Evolutionary conservation across 495 filamentous ascomycete species (phyloP), one percentile per base, ranked within the genome.

Genomic region (Emericellopsis terricola): DNA sequence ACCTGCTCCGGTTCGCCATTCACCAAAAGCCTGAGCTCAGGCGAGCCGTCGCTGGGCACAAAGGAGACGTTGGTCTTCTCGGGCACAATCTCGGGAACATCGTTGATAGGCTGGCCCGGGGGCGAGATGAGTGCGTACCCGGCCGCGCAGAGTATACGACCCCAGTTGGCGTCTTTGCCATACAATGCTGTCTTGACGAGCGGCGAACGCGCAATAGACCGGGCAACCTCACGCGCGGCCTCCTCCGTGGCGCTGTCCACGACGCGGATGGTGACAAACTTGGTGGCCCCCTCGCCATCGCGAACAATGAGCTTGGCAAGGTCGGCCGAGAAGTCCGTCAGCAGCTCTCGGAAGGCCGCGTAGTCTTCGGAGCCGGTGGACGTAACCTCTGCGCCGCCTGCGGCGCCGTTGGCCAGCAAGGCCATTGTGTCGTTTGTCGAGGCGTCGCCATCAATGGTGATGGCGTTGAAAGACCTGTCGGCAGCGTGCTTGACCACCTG

Each of bases 121-220:
- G 60, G 53, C 0, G 49, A 53, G 19, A 84, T 70, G 36, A 81
- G 71, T 0, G 89, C 78, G 46, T 96, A 96, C 3, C 89, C 89
- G 17, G 83, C 81, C 2, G 89, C 89, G 56, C 91, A 96, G 15
- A 96, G 65, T 38, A 97, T 94, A 15, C 91, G 83, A 24, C 62
- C 89, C 85, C 91, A 96, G 65, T 99, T 99, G 2, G 89, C 89
- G 49, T 99, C 91, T 45, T 83, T 79, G 33, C 89, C 89, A 51
- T 96, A 96, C 21, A 99, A 65, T 0, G 91, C 89, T 0, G 91
- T 96, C 64, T 96, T 99, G 29, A 99, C 87, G 28, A 99, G 68
- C 14, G 91, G 81, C 4, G 83, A 92, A 26, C 79, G 73, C n/a
- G 89, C 85, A 56, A 96, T 93, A 24, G 79, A 81, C 34, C 71